Percentiles rank a stretch among this genome's conserved stretches.
Conservation (phyloP, 768 basidiomycete species). For the Podaxis sp. region DNA sequence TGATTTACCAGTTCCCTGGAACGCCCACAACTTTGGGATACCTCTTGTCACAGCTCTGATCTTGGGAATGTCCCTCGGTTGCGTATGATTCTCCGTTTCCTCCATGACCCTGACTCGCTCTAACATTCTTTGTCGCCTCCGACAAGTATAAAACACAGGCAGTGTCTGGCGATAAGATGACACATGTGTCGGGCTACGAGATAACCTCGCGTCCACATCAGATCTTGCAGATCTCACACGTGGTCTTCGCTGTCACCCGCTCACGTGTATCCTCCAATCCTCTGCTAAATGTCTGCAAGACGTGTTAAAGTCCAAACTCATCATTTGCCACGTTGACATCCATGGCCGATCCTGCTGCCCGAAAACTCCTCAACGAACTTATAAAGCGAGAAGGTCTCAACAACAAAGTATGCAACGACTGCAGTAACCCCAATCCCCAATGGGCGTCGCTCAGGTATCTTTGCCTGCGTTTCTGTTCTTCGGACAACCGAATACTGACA, state of each 20-base stretch:
- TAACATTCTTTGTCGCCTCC: not conserved
- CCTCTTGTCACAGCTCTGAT: not conserved
- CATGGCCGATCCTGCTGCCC: constrained; percentile 63
- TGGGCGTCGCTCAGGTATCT: constrained; percentile 85
- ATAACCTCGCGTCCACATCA: not conserved
- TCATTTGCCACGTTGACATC: constrained; percentile 3
- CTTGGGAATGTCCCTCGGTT: too few species aligned
- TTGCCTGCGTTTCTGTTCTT: not conserved
- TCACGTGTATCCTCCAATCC: not conserved
- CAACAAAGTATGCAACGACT: constrained; percentile 83
- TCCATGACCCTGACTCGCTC: not conserved
- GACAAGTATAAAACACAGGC: not conserved
- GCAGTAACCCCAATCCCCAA: constrained; percentile 87
- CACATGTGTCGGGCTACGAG: not conserved
- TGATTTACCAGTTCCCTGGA: not conserved
- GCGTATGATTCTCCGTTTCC: not conserved
- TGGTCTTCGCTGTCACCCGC: not conserved
- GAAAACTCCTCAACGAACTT: constrained; percentile 73
- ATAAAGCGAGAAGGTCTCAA: constrained; percentile 67
- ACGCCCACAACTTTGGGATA: not conserved
- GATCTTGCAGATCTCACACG: constrained; percentile 7
- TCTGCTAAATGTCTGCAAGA: not conserved
- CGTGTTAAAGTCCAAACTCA: too few species aligned
- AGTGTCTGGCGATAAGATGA: not conserved
- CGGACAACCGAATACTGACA: constrained; percentile 18